These are phyloP conservation scores for Annulohypoxylon moriforme DNA, from an alignment of 495 filamentous ascomycete species.

Conservation along the genomic window DNA sequence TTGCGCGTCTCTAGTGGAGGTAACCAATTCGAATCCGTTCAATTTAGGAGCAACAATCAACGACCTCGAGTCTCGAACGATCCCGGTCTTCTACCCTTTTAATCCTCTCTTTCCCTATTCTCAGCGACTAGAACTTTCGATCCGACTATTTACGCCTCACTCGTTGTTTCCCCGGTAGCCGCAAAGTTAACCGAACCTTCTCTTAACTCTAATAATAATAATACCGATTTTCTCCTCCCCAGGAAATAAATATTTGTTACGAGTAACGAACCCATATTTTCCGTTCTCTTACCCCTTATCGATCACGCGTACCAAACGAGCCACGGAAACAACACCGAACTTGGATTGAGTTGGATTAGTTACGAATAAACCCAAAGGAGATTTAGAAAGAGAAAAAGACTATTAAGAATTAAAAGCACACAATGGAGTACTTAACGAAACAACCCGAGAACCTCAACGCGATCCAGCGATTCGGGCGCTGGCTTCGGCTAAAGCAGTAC, in stretches of 20 bases:
- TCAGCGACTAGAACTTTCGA: background rate
- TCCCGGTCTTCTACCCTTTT: background rate
- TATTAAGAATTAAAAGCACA: slow-evolving; percentile 3
- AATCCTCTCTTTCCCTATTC: slow-evolving; percentile 4
- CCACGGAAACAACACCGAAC: background rate
- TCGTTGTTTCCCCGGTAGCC: background rate
- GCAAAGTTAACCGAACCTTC: background rate
- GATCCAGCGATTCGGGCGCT: slow-evolving; percentile 58
- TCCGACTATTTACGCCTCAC: background rate
- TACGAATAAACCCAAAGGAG: slow-evolving; percentile 2
- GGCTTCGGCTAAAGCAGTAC: slow-evolving; percentile 63
- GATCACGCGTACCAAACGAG: slow-evolving; percentile 13
- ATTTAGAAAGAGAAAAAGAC: slow-evolving; percentile 6
- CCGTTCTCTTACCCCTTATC: background rate
- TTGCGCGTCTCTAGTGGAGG: slow-evolving; percentile 26
- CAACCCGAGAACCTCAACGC: slow-evolving; percentile 49
- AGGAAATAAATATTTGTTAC: background rate
- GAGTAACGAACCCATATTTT: background rate
- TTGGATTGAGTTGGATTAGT: background rate
- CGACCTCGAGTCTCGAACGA: background rate
- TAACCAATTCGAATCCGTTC: background rate
- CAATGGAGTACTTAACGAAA: slow-evolving; percentile 46
- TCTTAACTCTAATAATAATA: slow-evolving; percentile 1
- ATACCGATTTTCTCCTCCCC: background rate
- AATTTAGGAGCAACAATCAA: background rate